These are phyloP conservation scores for Floccularia luteovirens DNA, from an alignment of 768 basidiomycete species.

Conservation along the genomic window DNA sequence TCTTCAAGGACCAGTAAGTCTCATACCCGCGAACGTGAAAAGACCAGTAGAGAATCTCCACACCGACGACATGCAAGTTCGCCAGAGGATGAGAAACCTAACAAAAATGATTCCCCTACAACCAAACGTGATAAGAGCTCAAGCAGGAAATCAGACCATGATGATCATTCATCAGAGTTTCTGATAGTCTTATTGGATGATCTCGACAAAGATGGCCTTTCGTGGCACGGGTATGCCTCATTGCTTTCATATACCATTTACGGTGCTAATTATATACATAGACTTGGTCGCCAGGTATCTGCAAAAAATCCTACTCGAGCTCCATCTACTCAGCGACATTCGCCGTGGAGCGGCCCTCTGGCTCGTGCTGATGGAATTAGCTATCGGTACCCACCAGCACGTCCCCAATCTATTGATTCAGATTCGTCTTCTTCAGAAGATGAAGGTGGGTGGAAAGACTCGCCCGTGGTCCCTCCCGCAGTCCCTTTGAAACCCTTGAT, in stretches of 20 bases:
- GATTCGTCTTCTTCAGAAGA: conserved; percentile 12
- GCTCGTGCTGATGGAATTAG: conserved; percentile 20
- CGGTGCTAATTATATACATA: conserved; percentile 6
- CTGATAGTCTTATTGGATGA: conserved; percentile 31
- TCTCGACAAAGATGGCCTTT: conserved; percentile 20
- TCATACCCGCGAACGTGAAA: neutral
- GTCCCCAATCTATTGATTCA: conserved; percentile 7
- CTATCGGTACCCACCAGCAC: conserved; percentile 9
- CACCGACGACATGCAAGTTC: no score
- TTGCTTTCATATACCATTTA: neutral
- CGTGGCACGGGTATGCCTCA: conserved; percentile 36
- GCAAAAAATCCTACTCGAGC: conserved; percentile 13
- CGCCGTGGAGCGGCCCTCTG: conserved; percentile 34
- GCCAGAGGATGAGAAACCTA: conserved; percentile 2
- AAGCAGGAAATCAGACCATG: conserved; percentile 4
- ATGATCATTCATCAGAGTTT: conserved; percentile 18
- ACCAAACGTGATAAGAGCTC: neutral
- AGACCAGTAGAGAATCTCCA: neutral
- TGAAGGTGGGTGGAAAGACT: conserved; percentile 23
- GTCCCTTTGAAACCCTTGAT: conserved; percentile 22
- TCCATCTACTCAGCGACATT: conserved; percentile 21
- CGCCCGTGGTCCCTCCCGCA: conserved; percentile 28
- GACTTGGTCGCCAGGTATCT: conserved; percentile 24
- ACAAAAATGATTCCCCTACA: neutral
- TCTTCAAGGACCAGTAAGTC: no score